Conservation (phyloP, 2,329 filamentous ascomycete genomes). For the Diplodia mutila region DNA sequence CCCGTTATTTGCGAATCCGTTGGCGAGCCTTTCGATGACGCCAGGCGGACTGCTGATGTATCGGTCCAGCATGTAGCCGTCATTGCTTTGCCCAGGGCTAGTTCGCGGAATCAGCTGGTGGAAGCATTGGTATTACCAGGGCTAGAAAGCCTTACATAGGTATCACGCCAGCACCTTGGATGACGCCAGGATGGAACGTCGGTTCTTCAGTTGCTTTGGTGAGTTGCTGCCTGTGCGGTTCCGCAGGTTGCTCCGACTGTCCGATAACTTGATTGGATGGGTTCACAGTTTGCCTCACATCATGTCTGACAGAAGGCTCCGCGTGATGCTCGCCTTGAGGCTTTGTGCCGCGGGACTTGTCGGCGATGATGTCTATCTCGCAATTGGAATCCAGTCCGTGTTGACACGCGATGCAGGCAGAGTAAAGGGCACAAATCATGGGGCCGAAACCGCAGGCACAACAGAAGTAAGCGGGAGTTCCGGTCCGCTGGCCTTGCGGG, state of each 20-base stretch:
- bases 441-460: neutral
- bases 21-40: neutral
- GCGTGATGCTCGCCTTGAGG: neutral
- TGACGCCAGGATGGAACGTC: neutral
- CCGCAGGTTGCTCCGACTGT: neutral
- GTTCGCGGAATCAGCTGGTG: neutral
- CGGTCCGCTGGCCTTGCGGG: neutral
- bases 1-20: neutral
- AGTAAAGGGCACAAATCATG: constrained; percentile 3
- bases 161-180: neutral
- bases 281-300: neutral
- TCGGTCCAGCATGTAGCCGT: neutral
- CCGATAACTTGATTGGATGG: neutral
- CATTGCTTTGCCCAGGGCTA: neutral
- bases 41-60: neutral
- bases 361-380: neutral
- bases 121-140: neutral
- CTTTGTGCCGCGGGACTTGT: neutral
- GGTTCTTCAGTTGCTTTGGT: neutral
- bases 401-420: neutral
- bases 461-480: neutral
- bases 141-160: neutral
- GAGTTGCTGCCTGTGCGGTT: neutral
- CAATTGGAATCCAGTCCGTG: neutral
- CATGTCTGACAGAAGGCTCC: neutral